Evolutionary conservation across 2,329 filamentous ascomycete species (phyloP), one percentile per base, ranked within the genome.

Genomic region (Cladosporium sp.): DNA sequence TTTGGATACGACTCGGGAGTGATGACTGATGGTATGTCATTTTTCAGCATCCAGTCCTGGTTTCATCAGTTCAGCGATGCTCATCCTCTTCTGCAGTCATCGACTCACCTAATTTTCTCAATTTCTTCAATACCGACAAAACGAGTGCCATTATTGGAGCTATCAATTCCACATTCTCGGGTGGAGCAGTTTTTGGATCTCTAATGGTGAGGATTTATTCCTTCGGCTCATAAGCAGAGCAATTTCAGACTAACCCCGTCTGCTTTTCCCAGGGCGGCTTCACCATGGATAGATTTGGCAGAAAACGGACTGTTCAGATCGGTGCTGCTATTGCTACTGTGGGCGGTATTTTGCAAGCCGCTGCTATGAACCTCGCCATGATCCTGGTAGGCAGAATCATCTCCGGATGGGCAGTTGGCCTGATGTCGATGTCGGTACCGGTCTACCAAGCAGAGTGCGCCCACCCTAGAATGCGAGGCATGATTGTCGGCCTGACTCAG

Each of bases 391-490:
- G 82, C 0, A 78, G 83, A 9, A 78, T 83, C 59, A 72, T 84
- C 53, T 80, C 77, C 32, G 80, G 81, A 4, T 75, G 79, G 62
- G 80, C 80, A 3, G 77, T 83, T 42, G 81, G 80, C 9, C 64
- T 79, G 14, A 74, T 83, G 58, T 79, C 75, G 14, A 82, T 80
- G 63, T 79, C 77, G 3, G 78, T 85, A 2, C 83, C 82, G 3
- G 76, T 81, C 33, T 85, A 85, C 63, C 81, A 84, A 54, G 78
- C 81, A 9, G 83, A 85, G 63, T 77, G 80, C 50, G 80, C 82
- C 0, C 74, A 80, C 58, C 59, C 81, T 0, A 77, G 76, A 2
- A 81, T 77, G 49, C 75, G 82, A 59, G 81, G 81, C 59, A 70
- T 80, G 22, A 74, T 82, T 3, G 79, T 79, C 6, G 79, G 79